A percentile compares a stretch with the other conserved stretches of the same genome.
Conservation (phyloP, 805 yeast genomes). For the Spathaspora arborariae region DNA sequence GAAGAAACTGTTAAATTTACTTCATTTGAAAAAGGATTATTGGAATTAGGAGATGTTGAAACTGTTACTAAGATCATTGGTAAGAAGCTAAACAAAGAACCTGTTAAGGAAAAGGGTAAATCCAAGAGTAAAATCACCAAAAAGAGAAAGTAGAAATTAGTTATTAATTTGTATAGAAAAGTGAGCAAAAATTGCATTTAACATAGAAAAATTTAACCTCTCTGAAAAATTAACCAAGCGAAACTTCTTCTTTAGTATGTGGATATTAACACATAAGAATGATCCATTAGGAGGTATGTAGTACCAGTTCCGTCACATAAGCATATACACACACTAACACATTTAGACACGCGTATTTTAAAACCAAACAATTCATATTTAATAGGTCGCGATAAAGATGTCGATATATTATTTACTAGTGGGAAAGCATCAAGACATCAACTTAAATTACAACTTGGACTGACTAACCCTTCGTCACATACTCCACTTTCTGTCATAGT, state of each 20-base stretch:
- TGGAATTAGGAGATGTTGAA: slow-evolving; percentile 77
- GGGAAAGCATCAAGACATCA: slow-evolving; percentile 29
- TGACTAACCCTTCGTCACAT: neutral
- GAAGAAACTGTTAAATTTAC: slow-evolving; percentile 44
- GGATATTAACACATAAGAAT: slow-evolving; percentile 8
- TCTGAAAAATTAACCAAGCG: neutral
- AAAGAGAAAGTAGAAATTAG: slow-evolving; percentile 5
- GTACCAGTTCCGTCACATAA: neutral
- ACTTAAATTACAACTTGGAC: slow-evolving; percentile 17
- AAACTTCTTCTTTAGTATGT: no score
- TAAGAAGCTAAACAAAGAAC: slow-evolving; percentile 40
- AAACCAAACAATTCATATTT: slow-evolving; percentile 12
- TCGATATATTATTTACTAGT: slow-evolving; percentile 24
- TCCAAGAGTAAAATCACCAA: slow-evolving; percentile 16
- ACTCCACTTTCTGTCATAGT: slow-evolving; percentile 18
- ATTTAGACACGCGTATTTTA: slow-evolving; percentile 6
- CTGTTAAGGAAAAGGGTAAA: slow-evolving; percentile 3
- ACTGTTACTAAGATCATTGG: slow-evolving; percentile 63
- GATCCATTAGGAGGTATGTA: slow-evolving; percentile 10
- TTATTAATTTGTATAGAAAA: slow-evolving; percentile 1
- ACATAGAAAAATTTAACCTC: neutral
- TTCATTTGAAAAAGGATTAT: slow-evolving; percentile 69
- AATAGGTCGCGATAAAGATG: slow-evolving; percentile 28
- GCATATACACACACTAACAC: neutral
- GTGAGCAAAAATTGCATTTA: neutral